Evolutionary conservation across 306 rosid species (phyloP).

Genomic region (Quercus bicolor): DNA sequence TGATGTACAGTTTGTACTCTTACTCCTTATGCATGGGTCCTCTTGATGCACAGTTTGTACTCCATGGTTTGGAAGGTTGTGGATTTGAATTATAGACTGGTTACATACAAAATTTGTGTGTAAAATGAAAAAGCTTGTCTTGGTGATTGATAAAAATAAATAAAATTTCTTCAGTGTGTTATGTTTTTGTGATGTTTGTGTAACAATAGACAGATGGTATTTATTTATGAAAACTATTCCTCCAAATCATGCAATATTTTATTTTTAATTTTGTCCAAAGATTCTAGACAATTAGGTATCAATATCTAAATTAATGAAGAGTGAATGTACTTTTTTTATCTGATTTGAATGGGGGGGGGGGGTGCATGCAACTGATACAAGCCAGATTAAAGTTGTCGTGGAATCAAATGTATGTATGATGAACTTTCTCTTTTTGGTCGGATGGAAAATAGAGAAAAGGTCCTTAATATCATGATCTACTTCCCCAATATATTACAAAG

Average conservation of each 20-base stretch:
- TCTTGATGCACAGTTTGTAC: background rate
- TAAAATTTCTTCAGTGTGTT: background rate
- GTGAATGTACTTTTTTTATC: background rate
- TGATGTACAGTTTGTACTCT: background rate
- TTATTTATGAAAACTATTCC: background rate
- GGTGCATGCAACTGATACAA: background rate
- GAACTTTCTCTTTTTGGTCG: background rate
- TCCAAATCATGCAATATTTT: background rate
- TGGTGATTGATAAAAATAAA: background rate
- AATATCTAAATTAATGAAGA: background rate
- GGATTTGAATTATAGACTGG: slow-evolving; percentile 5
- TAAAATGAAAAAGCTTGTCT: background rate
- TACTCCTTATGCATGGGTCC: background rate
- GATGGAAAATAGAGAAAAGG: background rate
- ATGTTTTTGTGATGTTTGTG: background rate
- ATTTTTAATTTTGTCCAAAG: background rate
- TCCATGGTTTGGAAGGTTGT: slow-evolving; percentile 3
- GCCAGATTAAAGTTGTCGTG: background rate
- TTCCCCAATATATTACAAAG: background rate
- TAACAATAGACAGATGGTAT: background rate
- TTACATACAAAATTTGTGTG: background rate
- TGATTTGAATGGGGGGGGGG: background rate
- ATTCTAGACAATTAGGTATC: background rate
- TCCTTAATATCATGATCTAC: background rate
- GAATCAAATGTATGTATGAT: background rate